Evolutionary conservation across 805 yeast genomes (phyloP), one percentile per base, ranked within the genome.

Genomic region (Millerozyma miso): DNA sequence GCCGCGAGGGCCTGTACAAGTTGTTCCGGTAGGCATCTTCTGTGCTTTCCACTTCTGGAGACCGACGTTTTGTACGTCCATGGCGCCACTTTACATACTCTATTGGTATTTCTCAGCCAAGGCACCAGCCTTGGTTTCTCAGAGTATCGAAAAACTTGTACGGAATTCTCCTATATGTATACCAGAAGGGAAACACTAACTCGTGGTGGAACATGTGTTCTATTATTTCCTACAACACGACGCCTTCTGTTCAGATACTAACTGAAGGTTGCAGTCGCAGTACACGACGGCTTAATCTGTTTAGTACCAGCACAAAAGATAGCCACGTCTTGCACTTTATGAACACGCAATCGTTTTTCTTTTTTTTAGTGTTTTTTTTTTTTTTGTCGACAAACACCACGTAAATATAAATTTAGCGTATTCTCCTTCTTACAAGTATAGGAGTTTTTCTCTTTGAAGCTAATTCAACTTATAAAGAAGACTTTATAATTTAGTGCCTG

Each of bases 321-420:
- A 23, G 29, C 29, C 29, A 23, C 29, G 29, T 23, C 29, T 23
- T 23, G 29, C 29, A 23, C 29, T 23, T 23, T 23, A 23, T 7
- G 17, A 15, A 32, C 34, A 32, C 34, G 34, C 34, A 13, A 32
- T 32, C 17, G n/a, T 7, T n/a, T 15, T 32, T 32, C n/a, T 32
- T 32, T 32, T 32, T 32, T 32, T 13, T 32, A 8, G 7, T 32
- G 7, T 32, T 32, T 32, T 32, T 32, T 32, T 32, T 32, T 32
- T 15, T 15, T 13, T n/a, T 15, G 34, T n/a, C 34, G 17, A 32
- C 34, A 32, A 32, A 32, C 34, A 32, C 34, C 34, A 32, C 34
- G 34, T 32, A 32, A 32, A 32, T 32, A 32, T 32, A 32, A 32
- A 32, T 32, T 32, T 32, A 32, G 34, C n/a, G 17, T 32, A 15